These are phyloP conservation scores for Trapa incisa DNA, from an alignment of 345 rosid species.

Conservation along the genomic window DNA sequence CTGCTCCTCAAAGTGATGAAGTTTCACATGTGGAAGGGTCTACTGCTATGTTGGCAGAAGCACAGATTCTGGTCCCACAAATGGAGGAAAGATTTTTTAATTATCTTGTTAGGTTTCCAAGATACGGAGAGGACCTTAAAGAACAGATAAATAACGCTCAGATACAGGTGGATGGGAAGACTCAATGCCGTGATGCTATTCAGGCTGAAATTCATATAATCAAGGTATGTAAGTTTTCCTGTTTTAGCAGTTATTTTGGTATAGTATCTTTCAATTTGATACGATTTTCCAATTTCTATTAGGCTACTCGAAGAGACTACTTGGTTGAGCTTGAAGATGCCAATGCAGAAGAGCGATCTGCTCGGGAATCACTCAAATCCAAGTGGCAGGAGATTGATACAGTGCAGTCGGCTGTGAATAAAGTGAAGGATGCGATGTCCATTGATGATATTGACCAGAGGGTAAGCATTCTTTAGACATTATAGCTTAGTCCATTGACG, in stretches of 20 bases:
- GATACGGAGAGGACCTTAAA: constrained; percentile 38
- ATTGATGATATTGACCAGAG: constrained; percentile 46
- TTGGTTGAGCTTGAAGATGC: constrained; percentile 30
- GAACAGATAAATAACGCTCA: constrained; percentile 49
- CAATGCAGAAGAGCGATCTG: constrained; percentile 42
- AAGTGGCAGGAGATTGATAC: constrained; percentile 64
- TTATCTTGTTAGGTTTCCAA: constrained; percentile 50
- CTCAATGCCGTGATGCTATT: constrained; percentile 48
- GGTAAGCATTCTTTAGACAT: constrained; percentile 23
- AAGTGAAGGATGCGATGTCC: constrained; percentile 34
- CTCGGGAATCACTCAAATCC: constrained; percentile 37
- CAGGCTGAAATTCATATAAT: constrained; percentile 31
- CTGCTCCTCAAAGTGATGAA: constrained; percentile 8
- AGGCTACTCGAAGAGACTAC: constrained; percentile 39
- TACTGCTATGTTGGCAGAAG: constrained; percentile 24
- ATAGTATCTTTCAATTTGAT: constrained; percentile 3
- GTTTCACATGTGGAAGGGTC: constrained; percentile 18
- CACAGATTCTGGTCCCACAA: constrained; percentile 20
- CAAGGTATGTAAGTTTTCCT: constrained; percentile 29
- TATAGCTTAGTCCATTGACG: no score
- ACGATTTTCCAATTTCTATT: constrained; percentile 11
- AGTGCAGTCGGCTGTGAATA: constrained; percentile 37
- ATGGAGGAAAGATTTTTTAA: constrained; percentile 40
- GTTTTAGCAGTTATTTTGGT: neutral
- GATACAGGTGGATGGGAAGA: constrained; percentile 45